Evolutionary conservation across 257 asterid genomes (phyloP).

Genomic region (Solanum sejunctum): DNA sequence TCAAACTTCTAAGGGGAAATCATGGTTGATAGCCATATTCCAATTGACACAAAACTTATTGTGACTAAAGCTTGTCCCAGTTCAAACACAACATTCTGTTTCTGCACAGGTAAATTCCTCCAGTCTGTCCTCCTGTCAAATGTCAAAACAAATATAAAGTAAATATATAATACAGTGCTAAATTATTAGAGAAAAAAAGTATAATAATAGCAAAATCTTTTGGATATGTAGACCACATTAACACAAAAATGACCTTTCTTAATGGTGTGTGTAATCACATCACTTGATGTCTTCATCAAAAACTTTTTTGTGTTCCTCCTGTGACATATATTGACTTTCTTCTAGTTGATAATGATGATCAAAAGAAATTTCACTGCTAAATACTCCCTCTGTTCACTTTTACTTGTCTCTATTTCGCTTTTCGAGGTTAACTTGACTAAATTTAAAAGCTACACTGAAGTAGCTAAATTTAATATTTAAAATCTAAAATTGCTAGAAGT

Average conservation of each 20-base stretch:
- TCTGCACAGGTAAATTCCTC: conserved; percentile 36
- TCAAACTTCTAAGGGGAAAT: conserved; percentile 19
- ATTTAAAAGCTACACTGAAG: too few relatives aligned
- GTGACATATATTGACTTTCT: neutral
- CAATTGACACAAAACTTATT: conserved; percentile 53
- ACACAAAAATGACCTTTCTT: neutral
- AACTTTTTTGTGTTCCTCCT: neutral
- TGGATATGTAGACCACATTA: neutral
- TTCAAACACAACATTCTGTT: conserved; percentile 46
- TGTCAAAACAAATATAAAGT: neutral
- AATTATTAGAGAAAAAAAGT: neutral
- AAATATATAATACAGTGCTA: neutral
- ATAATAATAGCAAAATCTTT: neutral
- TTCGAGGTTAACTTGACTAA: too few relatives aligned
- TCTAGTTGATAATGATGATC: neutral
- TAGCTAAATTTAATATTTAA: too few relatives aligned
- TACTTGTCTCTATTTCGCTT: too few relatives aligned
- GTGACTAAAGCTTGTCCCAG: conserved; percentile 68
- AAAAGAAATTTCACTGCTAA: neutral
- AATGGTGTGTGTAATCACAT: neutral
- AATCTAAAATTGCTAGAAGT: too few relatives aligned
- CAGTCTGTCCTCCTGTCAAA: conserved; percentile 67
- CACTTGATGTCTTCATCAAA: neutral
- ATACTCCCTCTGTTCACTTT: neutral
- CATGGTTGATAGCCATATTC: conserved; percentile 73